phyloP scores from a whole-genome alignment of 129 eudicot genomes.

The Saussurea involucrata region DNA sequence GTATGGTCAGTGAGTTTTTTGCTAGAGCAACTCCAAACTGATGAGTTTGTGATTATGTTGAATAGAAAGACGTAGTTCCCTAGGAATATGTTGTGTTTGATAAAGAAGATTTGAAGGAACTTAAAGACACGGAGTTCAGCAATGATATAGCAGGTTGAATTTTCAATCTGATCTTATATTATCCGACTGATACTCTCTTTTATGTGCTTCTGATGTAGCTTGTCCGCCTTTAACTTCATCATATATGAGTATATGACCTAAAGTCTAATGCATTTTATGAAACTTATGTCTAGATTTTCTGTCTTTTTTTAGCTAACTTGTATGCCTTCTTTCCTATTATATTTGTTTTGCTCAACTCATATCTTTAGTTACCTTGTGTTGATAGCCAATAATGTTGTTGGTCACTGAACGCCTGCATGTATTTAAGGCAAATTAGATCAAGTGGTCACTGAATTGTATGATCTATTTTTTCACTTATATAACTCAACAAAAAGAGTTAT shows the following conservation, averaged over 20 bases:
- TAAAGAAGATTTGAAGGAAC: conserved; percentile 27
- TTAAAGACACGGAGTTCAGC: conserved; percentile 19
- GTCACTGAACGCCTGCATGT: background rate
- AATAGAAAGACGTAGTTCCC: conserved; percentile 9
- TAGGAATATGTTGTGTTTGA: conserved; percentile 30
- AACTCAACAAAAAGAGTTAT: background rate
- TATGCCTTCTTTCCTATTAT: no score
- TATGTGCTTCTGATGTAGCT: background rate
- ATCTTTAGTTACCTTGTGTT: background rate
- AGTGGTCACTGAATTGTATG: background rate
- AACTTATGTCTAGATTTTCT: no score
- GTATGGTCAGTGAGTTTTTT: background rate
- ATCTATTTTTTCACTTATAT: background rate
- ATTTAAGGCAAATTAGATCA: background rate
- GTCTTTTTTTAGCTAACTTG: no score
- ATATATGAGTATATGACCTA: no score
- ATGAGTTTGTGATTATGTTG: conserved; percentile 1
- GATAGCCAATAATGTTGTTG: background rate
- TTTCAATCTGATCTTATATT: background rate
- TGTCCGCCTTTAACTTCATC: background rate
- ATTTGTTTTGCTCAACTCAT: no score
- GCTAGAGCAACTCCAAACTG: background rate
- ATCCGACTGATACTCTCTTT: background rate
- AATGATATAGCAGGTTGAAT: conserved; percentile 14
- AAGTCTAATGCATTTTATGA: no score